Base-by-base conservation (phyloP, 75 land plant genomes). In the Azolla pinnata region DNA sequence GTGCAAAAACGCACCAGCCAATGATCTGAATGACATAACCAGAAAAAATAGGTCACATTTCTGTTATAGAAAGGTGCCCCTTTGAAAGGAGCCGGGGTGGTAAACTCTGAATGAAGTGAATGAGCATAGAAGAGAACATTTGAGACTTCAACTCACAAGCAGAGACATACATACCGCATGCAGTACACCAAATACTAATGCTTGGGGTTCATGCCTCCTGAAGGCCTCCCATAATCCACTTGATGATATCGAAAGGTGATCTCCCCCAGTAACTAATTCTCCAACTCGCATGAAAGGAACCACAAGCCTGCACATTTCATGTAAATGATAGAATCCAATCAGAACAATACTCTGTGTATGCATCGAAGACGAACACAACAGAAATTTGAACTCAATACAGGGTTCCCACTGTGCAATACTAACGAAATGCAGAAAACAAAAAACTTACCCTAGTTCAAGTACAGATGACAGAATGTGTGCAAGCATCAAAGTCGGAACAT, bases 221-320 rank as follows among this genome's bases (percentile, higher is more conserved):
- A 70, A 4, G 23, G 67, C 72, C 45, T 64, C 59, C 62, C 62
- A 54, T 1, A 70, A 57, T 1, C 68, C 56, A 20, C 56, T 38
- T 31, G 70, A 52, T 8, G 72, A 23, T 16, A 70, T 29, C 16
- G 5, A 28, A 23, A 70, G 42, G 1, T 45, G 54, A 20, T 56
- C 54, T 21, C 31, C 69, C 24, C 72, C 69, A 0, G 60, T 29
- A 14, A 70, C 28, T 2, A 27, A 18, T 26, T 70, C 72, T 18
- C 67, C 72, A 4, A 70, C 17, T 31, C 72, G 58, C 34, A 70
- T 27, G n/a, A 70, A 70, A 1, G 72, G 72, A n/a, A 70, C 54
- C 38, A 70, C 45, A 28, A 70, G 47, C 24, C 65, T 55, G 29
- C 40, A 35, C 40, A 5, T 35, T 5, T 35, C 5, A 35, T 5